Evolutionary conservation across 805 yeast genomes (phyloP).

Genomic region (Cyberlindnera lachancei): DNA sequence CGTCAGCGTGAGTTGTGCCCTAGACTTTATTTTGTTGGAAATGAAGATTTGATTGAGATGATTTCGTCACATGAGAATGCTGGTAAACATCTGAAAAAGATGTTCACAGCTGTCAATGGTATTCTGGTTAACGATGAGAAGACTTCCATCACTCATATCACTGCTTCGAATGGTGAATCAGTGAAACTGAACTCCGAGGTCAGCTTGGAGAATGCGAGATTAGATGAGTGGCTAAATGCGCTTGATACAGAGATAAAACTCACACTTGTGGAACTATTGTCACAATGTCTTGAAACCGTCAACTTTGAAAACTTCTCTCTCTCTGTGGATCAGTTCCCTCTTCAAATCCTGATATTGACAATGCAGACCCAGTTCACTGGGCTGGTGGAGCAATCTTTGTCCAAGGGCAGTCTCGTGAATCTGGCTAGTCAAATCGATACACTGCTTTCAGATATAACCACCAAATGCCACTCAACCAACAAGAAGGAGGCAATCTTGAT

Average conservation of each 20-base stretch:
- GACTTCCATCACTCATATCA: conserved; percentile 36
- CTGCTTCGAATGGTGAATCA: conserved; percentile 61
- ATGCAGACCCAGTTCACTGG: conserved; percentile 52
- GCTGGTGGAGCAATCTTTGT: conserved; percentile 27
- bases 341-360: conserved; percentile 50
- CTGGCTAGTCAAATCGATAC: neutral
- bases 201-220: conserved; percentile 31
- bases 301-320: conserved; percentile 12
- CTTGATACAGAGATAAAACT: conserved; percentile 48
- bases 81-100: conserved; percentile 55
- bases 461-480: conserved; percentile 41
- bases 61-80: conserved; percentile 59
- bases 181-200: no score
- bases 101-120: conserved; percentile 59
- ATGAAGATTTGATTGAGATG: conserved; percentile 79
- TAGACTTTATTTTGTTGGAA: conserved; percentile 81
- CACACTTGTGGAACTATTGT: conserved; percentile 35
- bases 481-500: conserved; percentile 56
- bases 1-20: conserved; percentile 72
- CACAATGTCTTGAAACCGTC: conserved; percentile 25
- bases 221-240: conserved; percentile 54
- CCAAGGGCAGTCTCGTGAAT: neutral
- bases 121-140: conserved; percentile 30
- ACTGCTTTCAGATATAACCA: conserved; percentile 16
- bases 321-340: conserved; percentile 38